These are phyloP conservation scores for Mucor velutinosus DNA, from an alignment of 371 early-diverging fungal species.

Conservation along the genomic window DNA sequence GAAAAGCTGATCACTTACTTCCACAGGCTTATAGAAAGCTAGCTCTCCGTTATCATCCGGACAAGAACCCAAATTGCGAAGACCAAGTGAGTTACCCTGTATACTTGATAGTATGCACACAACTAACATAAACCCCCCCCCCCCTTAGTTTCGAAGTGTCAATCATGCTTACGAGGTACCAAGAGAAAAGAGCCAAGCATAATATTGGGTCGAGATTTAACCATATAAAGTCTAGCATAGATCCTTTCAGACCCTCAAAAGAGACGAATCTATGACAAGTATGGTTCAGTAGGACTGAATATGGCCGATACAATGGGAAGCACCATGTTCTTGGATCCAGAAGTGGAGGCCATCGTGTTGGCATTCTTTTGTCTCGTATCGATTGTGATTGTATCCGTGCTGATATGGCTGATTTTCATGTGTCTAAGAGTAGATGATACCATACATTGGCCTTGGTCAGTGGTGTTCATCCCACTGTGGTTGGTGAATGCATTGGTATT, in stretches of 20 bases:
- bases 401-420: slow-evolving; percentile 79
- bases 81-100: slow-evolving; percentile 41
- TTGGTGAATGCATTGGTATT: slow-evolving; percentile 55
- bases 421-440: slow-evolving; percentile 72
- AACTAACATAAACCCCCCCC: not conserved
- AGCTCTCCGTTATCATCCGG: slow-evolving; percentile 82
- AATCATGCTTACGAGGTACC: slow-evolving; percentile 81
- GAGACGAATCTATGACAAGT: slow-evolving; percentile 79
- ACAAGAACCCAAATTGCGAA: slow-evolving; percentile 63
- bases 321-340: slow-evolving; percentile 77
- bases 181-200: not conserved
- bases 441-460: slow-evolving; percentile 67
- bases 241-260: slow-evolving; percentile 72
- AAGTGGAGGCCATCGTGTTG: slow-evolving; percentile 72
- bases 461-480: slow-evolving; percentile 85
- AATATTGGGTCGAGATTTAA: not conserved
- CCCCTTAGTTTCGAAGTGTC: slow-evolving; percentile 71
- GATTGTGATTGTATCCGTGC: slow-evolving; percentile 58
- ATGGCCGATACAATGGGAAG: slow-evolving; percentile 78
- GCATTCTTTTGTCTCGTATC: slow-evolving; percentile 61
- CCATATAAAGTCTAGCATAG: slow-evolving; percentile 8
- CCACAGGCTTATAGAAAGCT: slow-evolving; percentile 45
- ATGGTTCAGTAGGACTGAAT: slow-evolving; percentile 83
- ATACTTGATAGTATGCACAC: not conserved
- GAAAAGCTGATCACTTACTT: not conserved